Percentiles rank a stretch among this genome's conserved stretches.
phyloP scores from a whole-genome alignment of 2,329 filamentous ascomycete species.

The Falciphora oryzae region DNA sequence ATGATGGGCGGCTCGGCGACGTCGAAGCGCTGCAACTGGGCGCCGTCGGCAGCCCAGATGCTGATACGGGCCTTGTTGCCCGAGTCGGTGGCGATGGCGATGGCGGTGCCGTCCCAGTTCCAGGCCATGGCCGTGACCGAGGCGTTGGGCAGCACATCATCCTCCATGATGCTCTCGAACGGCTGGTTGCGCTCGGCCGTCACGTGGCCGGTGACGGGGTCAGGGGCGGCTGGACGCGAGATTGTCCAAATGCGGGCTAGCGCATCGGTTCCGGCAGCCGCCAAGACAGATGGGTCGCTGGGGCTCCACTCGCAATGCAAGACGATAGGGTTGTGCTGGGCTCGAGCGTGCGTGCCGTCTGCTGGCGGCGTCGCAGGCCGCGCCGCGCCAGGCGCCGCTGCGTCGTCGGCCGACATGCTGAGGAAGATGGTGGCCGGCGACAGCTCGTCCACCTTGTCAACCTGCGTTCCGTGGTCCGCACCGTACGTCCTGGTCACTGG shows the following conservation, averaged over 20 bases:
- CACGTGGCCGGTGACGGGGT: conserved; percentile 40
- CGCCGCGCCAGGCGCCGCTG: conserved; percentile 10
- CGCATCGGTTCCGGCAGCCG: conserved; percentile 63
- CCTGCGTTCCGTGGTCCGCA: conserved; percentile 58
- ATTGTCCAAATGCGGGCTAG: conserved; percentile 65
- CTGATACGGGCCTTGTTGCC: conserved; percentile 47
- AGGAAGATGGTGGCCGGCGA: conserved; percentile 55
- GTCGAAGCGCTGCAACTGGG: conserved; percentile 46
- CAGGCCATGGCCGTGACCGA: conserved; percentile 56
- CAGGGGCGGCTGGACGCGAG: conserved; percentile 45
- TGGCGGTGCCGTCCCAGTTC: conserved; percentile 49
- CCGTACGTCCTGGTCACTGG: conserved; percentile 52
- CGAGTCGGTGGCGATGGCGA: conserved; percentile 54
- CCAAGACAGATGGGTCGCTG: conserved; percentile 57
- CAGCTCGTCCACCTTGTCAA: conserved; percentile 58
- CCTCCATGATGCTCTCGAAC: conserved; percentile 45
- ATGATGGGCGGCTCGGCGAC: conserved; percentile 55
- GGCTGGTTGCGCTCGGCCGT: conserved; percentile 30
- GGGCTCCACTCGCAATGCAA: conserved; percentile 67
- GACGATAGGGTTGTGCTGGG: conserved; percentile 48
- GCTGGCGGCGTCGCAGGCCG: conserved; percentile 27
- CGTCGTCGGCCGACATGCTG: conserved; percentile 42
- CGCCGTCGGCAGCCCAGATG: conserved; percentile 51
- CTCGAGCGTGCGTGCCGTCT: conserved; percentile 21
- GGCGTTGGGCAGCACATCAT: conserved; percentile 44